phyloP scores from a whole-genome alignment of 1,284 basidiomycete species.

The Termitomyces sp. region DNA sequence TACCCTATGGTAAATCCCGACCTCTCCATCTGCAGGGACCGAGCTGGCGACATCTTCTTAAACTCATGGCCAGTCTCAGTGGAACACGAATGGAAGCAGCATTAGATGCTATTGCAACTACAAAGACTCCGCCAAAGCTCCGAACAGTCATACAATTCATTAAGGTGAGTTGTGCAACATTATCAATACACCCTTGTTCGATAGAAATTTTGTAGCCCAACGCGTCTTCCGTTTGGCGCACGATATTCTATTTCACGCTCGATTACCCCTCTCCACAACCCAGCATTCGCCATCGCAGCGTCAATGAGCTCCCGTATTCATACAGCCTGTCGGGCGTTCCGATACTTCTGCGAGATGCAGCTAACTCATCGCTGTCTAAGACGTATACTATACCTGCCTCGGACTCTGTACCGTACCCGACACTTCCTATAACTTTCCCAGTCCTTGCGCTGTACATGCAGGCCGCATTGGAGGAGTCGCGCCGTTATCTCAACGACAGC shows the following conservation, averaged over 20 bases:
- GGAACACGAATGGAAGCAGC: slow-evolving; percentile 66
- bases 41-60: slow-evolving; percentile 66
- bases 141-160: slow-evolving; percentile 74
- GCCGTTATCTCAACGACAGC: slow-evolving; percentile 52
- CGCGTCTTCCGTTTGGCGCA: slow-evolving; percentile 59
- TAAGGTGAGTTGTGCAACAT: slow-evolving; percentile 42
- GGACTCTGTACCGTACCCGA: slow-evolving; percentile 53
- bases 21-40: slow-evolving; percentile 68
- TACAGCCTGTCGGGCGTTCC: slow-evolving; percentile 59
- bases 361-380: slow-evolving; percentile 59
- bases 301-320: slow-evolving; percentile 63
- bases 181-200: slow-evolving; percentile 1
- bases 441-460: slow-evolving; percentile 70
- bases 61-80: slow-evolving; percentile 65
- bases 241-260: slow-evolving; percentile 68
- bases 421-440: slow-evolving; percentile 68
- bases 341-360: slow-evolving; percentile 53
- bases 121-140: slow-evolving; percentile 54
- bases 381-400: slow-evolving; percentile 66
- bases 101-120: slow-evolving; percentile 55
- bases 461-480: slow-evolving; percentile 61
- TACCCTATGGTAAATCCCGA: slow-evolving; percentile 63
- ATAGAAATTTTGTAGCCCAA: slow-evolving; percentile 41
- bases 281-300: slow-evolving; percentile 48
- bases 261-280: slow-evolving; percentile 54